Conservation (phyloP, 139 green algal species). For the Chlorella sp. region DNA sequence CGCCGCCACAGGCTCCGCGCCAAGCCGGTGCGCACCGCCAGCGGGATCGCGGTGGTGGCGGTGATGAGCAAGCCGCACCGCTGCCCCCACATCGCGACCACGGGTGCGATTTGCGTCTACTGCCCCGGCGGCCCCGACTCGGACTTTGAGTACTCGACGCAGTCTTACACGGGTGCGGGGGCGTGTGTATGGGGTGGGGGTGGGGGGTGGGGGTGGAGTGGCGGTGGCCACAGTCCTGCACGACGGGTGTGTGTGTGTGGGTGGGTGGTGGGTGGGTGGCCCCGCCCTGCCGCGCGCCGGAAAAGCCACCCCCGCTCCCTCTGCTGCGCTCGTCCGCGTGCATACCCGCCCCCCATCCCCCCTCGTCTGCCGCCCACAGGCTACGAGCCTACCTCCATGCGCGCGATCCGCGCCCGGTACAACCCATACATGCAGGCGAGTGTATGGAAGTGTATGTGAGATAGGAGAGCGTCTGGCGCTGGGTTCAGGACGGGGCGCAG, state of each 20-base stretch:
- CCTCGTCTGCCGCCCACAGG: too few species aligned
- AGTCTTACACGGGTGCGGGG: conserved; percentile 72
- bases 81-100: conserved; percentile 99
- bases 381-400: conserved; percentile 98
- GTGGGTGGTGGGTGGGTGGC: too few species aligned
- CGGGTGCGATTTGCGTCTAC: conserved; percentile 99
- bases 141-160: conserved; percentile 98
- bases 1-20: conserved; percentile 57
- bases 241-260: too few species aligned
- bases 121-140: conserved; percentile 96
- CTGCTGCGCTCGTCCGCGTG: too few species aligned
- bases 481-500: not conserved
- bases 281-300: too few species aligned
- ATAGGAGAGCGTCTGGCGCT: too few species aligned
- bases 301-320: too few species aligned
- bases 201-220: too few species aligned
- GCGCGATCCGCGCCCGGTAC: conserved; percentile 95
- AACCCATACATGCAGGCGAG: conserved; percentile 88
- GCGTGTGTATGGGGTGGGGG: too few species aligned
- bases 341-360: too few species aligned
- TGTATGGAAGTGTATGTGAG: too few species aligned
- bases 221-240: too few species aligned
- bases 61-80: conserved; percentile 99
- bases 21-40: conserved; percentile 91
- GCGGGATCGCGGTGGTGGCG: conserved; percentile 97